phyloP scores from a whole-genome alignment of 2,329 filamentous ascomycete species.

The Aspergillus pseudoterreus region DNA sequence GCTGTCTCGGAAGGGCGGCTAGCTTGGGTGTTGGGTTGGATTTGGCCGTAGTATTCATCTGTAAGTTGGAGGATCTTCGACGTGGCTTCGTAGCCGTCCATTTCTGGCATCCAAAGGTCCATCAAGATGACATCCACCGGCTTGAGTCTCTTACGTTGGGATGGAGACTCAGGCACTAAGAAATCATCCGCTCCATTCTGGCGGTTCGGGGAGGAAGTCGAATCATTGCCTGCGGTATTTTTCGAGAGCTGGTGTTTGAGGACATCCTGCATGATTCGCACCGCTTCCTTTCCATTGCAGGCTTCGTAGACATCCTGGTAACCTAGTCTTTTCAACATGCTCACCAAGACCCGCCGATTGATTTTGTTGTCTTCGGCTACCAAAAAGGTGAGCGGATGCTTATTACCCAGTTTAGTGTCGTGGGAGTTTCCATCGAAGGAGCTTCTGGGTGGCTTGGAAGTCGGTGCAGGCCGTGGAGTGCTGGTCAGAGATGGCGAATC shows the following conservation, averaged over 20 bases:
- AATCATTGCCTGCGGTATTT: not conserved
- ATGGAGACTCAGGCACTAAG: constrained; percentile 16
- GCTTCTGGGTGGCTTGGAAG: constrained; percentile 24
- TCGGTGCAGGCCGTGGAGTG: constrained; percentile 16
- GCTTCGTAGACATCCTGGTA: constrained; percentile 62
- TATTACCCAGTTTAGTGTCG: constrained; percentile 56
- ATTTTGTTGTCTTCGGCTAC: constrained; percentile 72
- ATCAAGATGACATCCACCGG: constrained; percentile 64
- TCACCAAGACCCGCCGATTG: constrained; percentile 64
- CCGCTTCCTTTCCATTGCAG: constrained; percentile 65
- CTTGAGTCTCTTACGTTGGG: constrained; percentile 29
- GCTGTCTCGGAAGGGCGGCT: not conserved
- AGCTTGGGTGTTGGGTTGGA: constrained; percentile 11
- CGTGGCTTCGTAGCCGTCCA: constrained; percentile 69
- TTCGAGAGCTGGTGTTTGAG: constrained; percentile 24
- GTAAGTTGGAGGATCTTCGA: constrained; percentile 57
- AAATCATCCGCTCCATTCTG: constrained; percentile 9
- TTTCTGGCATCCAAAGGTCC: constrained; percentile 74
- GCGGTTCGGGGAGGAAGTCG: constrained; percentile 16
- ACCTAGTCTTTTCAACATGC: constrained; percentile 64
- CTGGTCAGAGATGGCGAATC: constrained; percentile 23
- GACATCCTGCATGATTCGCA: constrained; percentile 55
- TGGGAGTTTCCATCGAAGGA: constrained; percentile 33
- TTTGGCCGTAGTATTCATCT: constrained; percentile 30
- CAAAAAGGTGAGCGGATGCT: constrained; percentile 63